Percentiles rank a stretch among this genome's conserved stretches.
Conservation (phyloP, 306 rosid species). For the Luffa aegyptiaca region DNA sequence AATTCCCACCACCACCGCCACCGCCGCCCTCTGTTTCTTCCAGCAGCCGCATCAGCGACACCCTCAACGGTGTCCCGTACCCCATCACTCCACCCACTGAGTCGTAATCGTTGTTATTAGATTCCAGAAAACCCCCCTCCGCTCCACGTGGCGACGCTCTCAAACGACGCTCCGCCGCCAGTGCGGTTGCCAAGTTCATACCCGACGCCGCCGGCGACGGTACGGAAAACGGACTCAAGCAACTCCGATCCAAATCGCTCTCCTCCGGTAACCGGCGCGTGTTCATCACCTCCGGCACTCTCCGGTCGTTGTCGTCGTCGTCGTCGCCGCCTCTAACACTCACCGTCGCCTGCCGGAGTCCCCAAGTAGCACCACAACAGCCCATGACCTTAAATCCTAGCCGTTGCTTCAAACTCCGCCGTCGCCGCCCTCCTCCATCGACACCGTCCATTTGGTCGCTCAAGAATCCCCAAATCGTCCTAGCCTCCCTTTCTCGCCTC, state of each 20-base stretch:
- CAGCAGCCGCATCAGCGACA: conserved; percentile 71
- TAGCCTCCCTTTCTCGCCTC: conserved; percentile 37
- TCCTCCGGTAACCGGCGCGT: conserved; percentile 20
- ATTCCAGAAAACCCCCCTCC: conserved; percentile 3
- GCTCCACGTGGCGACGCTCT: conserved; percentile 34
- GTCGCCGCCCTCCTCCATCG: conserved; percentile 28
- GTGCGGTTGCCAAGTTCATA: conserved; percentile 86
- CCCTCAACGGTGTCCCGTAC: conserved; percentile 60
- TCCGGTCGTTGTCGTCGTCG: conserved; percentile 16
- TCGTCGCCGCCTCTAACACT: conserved; percentile 21
- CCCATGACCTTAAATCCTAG: conserved; percentile 59
- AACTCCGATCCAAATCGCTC: conserved; percentile 18
- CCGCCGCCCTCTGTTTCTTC: conserved; percentile 58
- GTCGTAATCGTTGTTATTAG: neutral
- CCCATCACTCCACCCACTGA: neutral
- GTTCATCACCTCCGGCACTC: conserved; percentile 4
- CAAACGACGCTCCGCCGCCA: conserved; percentile 76
- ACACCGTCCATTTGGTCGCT: conserved; percentile 59
- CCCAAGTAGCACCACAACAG: conserved; percentile 85
- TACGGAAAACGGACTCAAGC: conserved; percentile 23
- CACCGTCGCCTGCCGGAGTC: conserved; percentile 24
- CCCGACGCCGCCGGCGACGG: conserved; percentile 33
- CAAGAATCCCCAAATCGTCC: conserved; percentile 58
- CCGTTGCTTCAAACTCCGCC: conserved; percentile 65
- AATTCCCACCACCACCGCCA: neutral